Conservation (phyloP, 2,329 filamentous ascomycete genomes). For the Alternaria brassicicola region DNA sequence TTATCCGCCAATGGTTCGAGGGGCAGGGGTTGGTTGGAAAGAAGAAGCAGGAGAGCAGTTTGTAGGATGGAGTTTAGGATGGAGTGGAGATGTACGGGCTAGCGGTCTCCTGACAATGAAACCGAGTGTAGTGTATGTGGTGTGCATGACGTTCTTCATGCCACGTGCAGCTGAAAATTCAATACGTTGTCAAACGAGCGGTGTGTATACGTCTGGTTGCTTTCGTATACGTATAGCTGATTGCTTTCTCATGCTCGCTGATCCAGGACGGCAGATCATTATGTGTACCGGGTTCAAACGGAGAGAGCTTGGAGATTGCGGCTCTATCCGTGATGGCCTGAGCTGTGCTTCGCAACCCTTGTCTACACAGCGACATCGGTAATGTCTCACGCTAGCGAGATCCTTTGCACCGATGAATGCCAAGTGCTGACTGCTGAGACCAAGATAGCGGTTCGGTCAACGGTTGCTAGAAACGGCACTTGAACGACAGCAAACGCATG, state of each 20-base stretch:
- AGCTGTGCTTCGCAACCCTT: background rate
- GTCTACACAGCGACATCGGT: slow-evolving; percentile 4
- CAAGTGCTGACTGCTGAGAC: background rate
- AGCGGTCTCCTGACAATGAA: background rate
- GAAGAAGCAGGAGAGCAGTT: slow-evolving; percentile 46
- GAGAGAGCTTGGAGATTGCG: slow-evolving; percentile 7
- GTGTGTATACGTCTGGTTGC: background rate
- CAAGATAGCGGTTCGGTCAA: background rate
- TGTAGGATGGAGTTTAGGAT: slow-evolving; percentile 42
- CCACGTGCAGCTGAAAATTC: background rate
- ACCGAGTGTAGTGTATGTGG: background rate
- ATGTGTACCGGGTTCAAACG: background rate
- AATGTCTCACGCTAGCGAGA: background rate
- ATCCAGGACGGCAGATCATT: background rate
- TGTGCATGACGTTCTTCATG: background rate
- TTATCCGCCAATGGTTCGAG: slow-evolving; percentile 71
- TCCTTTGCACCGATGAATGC: background rate
- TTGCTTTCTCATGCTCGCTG: background rate
- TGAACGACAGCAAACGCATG: background rate
- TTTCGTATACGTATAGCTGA: background rate
- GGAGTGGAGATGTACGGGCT: background rate
- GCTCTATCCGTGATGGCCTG: slow-evolving; percentile 15
- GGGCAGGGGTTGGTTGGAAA: slow-evolving; percentile 54
- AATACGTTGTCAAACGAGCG: background rate
- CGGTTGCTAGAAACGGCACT: background rate